Evolutionary conservation across 306 rosid genomes (phyloP).

Genomic region (Sophora flavescens): DNA sequence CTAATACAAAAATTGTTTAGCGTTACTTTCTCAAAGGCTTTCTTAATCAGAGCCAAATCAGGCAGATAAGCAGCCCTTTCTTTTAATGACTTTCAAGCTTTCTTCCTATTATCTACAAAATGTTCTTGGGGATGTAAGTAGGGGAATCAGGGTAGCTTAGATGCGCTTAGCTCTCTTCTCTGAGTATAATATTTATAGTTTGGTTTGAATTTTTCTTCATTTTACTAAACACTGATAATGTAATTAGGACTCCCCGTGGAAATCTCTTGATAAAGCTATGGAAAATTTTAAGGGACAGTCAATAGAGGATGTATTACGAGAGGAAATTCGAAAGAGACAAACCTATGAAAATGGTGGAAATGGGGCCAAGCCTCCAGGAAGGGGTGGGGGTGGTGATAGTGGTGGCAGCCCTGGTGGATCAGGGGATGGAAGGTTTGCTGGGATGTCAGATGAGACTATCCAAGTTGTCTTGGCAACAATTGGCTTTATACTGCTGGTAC

Average conservation of each 20-base stretch:
- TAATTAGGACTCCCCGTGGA: conserved; percentile 60
- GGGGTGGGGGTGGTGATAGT: conserved; percentile 50
- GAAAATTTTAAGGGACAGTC: conserved; percentile 65
- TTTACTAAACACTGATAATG: conserved; percentile 31
- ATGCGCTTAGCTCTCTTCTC: not conserved
- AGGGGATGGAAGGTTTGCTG: conserved; percentile 62
- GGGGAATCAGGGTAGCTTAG: conserved; percentile 17
- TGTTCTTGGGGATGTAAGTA: not conserved
- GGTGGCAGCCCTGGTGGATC: conserved; percentile 62
- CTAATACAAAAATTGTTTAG: not conserved
- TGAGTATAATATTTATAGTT: conserved; percentile 1
- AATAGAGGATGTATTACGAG: conserved; percentile 65
- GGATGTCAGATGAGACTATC: conserved; percentile 66
- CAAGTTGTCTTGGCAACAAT: conserved; percentile 78
- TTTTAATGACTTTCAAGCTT: not conserved
- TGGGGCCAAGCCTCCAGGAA: conserved; percentile 57
- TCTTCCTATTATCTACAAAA: conserved; percentile 1
- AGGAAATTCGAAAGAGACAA: conserved; percentile 68
- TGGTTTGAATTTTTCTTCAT: conserved; percentile 4
- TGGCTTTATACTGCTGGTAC: conserved; percentile 79
- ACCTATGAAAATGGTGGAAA: conserved; percentile 52
- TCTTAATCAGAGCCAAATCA: not conserved
- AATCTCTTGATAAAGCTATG: conserved; percentile 59
- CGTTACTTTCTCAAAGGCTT: not conserved
- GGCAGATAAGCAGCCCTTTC: not conserved